These are phyloP conservation scores for Stromatinia cepivora DNA, from an alignment of 2,329 filamentous ascomycete species.

Conservation along the genomic window DNA sequence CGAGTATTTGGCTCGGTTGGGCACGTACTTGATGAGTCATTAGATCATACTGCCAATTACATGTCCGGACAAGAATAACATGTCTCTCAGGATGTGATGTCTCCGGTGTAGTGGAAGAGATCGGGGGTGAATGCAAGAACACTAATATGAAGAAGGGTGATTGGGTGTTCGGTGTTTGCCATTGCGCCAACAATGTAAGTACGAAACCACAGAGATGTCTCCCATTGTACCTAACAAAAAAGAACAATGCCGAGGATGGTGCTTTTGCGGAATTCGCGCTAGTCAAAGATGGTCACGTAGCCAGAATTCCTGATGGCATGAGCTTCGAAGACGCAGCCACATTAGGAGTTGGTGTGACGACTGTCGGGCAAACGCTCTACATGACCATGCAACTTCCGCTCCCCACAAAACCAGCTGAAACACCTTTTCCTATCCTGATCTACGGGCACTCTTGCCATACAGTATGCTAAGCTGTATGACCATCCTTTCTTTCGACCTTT, in stretches of 20 bases:
- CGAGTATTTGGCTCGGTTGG: not conserved
- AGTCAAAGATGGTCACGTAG: conserved; percentile 43
- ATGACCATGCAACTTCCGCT: conserved; percentile 18
- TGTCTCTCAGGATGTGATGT: conserved; percentile 23
- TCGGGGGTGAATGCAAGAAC: conserved; percentile 18
- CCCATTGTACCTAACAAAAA: not conserved
- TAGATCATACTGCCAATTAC: too few relatives aligned
- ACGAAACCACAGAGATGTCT: too few relatives aligned
- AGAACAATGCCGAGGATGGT: conserved; percentile 27
- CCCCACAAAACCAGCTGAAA: not conserved
- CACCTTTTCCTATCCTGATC: conserved; percentile 37
- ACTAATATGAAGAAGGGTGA: not conserved
- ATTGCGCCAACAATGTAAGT: conserved; percentile 9
- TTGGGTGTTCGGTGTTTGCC: not conserved
- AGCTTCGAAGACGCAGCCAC: conserved; percentile 48
- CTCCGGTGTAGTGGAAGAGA: conserved; percentile 25
- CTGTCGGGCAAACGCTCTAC: conserved; percentile 25
- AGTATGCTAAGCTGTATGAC: conserved; percentile 38
- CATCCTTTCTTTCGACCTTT: conserved; percentile 32
- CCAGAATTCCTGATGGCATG: conserved; percentile 47
- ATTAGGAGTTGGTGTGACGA: conserved; percentile 26
- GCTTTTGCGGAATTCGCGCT: conserved; percentile 34
- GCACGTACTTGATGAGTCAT: not conserved
- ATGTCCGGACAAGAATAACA: too few relatives aligned
- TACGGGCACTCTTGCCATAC: conserved; percentile 42